Percentiles rank a stretch among this genome's conserved stretches.
These are phyloP conservation scores for Candida argentea DNA, from an alignment of 805 yeast genomes.

Conservation along the genomic window DNA sequence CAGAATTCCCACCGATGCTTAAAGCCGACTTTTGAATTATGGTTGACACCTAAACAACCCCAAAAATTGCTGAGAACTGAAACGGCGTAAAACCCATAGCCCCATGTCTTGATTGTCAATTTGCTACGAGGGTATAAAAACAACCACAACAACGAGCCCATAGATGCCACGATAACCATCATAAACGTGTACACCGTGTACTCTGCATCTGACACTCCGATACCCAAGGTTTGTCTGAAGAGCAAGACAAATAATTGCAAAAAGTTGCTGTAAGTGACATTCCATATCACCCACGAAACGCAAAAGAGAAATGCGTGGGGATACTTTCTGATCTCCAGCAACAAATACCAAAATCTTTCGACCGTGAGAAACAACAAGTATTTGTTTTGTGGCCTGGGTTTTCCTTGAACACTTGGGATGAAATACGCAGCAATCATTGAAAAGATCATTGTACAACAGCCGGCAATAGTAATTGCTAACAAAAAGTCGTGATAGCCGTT, in stretches of 20 bases:
- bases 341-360: constrained; percentile 14
- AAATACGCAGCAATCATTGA: constrained; percentile 14
- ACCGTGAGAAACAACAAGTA: constrained; percentile 14
- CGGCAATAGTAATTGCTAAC: constrained; percentile 31
- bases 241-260: constrained; percentile 24
- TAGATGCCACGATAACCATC: constrained; percentile 21
- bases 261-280: constrained; percentile 24
- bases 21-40: constrained; percentile 21
- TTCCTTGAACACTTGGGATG: constrained; percentile 22
- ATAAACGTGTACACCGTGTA: constrained; percentile 29
- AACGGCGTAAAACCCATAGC: constrained; percentile 20
- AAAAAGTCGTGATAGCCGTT: constrained; percentile 23
- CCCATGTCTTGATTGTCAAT: constrained; percentile 24
- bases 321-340: constrained; percentile 15
- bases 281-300: constrained; percentile 35
- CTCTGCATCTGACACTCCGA: constrained; percentile 27
- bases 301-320: constrained; percentile 26
- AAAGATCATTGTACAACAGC: constrained; percentile 20
- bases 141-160: constrained; percentile 31
- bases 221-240: constrained; percentile 29
- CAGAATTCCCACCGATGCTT: constrained; percentile 35
- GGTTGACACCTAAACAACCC: constrained; percentile 27
- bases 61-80: constrained; percentile 26
- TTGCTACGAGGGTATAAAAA: constrained; percentile 14
- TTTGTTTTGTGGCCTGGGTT: constrained; percentile 15